Evolutionary conservation across 768 basidiomycete species (phyloP), one percentile per base, ranked within the genome.

Genomic region (Kwoniella pini): DNA sequence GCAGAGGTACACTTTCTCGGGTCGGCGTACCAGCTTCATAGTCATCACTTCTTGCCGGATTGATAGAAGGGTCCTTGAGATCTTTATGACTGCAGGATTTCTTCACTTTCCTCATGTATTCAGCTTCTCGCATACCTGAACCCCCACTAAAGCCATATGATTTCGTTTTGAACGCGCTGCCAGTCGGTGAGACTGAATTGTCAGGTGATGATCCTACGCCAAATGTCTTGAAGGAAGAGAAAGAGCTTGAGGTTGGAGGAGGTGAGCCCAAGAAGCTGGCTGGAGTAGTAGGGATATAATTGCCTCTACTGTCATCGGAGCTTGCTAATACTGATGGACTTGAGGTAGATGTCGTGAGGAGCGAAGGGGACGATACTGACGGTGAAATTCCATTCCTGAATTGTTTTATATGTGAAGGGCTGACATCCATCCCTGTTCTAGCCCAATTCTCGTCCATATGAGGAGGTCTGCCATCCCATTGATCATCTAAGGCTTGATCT

Each of bases 121-220:
- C 69, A 27, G 43, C 64, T n/a, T 75, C 74, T 26, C 69, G 26
- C 65, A 75, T 61, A 7, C 46, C 43, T 24, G 67, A 68, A 33
- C 67, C 54, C 10, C 71, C 67, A 26, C 69, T 68, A 42, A 75
- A 72, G 2, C 71, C 71, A 50, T 75, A 70, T 11, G 70, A 70
- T 53, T 67, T 74, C 15, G 64, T 65, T 19, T 50, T 43, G 44
- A 61, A 53, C 4, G 17, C 49, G n/a, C 46, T 40, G n/a, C 22
- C 22, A 21, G 38, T 42, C 40, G 40, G 40, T 24, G 33, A 38
- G 9, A n/a, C 26, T 39, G 50, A 28, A 21, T 21, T 19, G 15
- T 58, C 46, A 17, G 27, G 38, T 27, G 44, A 42, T 2, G 53
- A 55, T 22, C 53, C 50, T 9, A 57, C 62, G 12, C 70, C 68